Percentiles rank a stretch among this genome's conserved stretches.
phyloP scores from a whole-genome alignment of 2,329 filamentous ascomycete genomes.

The Penicillium verrucosum region DNA sequence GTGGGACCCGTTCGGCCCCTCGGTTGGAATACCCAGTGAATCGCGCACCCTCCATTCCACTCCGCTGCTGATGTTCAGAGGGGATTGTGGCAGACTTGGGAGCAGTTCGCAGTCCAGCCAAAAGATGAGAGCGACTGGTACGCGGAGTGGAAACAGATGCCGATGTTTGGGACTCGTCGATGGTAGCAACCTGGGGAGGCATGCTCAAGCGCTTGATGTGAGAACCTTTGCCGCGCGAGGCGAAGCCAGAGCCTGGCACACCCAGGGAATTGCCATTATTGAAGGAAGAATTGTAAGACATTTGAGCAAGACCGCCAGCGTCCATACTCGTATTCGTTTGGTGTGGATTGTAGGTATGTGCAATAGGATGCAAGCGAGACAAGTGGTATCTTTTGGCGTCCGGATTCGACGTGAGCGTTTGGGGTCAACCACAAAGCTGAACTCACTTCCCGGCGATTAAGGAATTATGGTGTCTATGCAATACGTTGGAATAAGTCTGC shows the following conservation, averaged over 20 bases:
- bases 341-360: conserved; percentile 30
- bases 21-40: conserved; percentile 46
- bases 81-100: conserved; percentile 80
- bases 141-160: conserved; percentile 75
- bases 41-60: conserved; percentile 48
- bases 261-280: conserved; percentile 65
- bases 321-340: conserved; percentile 58
- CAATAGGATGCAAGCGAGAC: conserved; percentile 16
- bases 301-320: conserved; percentile 99
- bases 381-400: conserved; percentile 14
- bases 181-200: conserved; percentile 68
- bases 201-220: conserved; percentile 85
- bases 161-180: conserved; percentile 62
- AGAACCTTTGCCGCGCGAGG: conserved; percentile 78
- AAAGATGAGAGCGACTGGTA: conserved; percentile 89
- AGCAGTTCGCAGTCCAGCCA: conserved; percentile 88
- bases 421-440: conserved; percentile 30
- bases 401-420: conserved; percentile 17
- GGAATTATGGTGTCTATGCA: conserved; percentile 30
- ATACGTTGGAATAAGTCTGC: conserved; percentile 13
- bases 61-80: conserved; percentile 57
- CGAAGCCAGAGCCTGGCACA: conserved; percentile 75
- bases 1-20: conserved; percentile 51
- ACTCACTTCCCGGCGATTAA: conserved; percentile 28
- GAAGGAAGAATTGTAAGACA: conserved; percentile 82